Percentiles rank a stretch among this genome's conserved stretches.
These are phyloP conservation scores for Candida sp. DNA, from an alignment of 1,139 yeast species.

Conservation along the genomic window DNA sequence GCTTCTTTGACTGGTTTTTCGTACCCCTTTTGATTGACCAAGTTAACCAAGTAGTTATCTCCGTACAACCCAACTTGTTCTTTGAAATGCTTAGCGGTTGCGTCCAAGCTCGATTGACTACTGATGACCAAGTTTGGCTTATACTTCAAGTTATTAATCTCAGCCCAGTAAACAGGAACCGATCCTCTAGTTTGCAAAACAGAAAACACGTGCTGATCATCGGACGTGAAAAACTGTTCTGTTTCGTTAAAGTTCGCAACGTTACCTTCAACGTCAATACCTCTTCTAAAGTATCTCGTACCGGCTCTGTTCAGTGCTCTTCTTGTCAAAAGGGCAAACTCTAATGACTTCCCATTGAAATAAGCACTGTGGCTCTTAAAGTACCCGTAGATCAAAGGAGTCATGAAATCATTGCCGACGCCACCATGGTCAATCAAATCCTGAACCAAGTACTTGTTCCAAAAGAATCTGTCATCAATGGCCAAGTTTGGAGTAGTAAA, in stretches of 20 bases:
- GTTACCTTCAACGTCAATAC: constrained; percentile 77
- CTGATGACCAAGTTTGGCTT: constrained; percentile 82
- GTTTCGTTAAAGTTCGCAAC: constrained; percentile 98
- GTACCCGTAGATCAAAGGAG: constrained; percentile 88
- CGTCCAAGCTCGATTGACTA: constrained; percentile 50
- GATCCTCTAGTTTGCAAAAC: constrained; percentile 95
- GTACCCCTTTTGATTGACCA: constrained; percentile 92
- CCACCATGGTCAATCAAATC: constrained; percentile 53
- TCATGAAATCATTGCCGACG: constrained; percentile 53
- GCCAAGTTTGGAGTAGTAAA: constrained; percentile 22
- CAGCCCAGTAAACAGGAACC: constrained; percentile 98
- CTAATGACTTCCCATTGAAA: constrained; percentile 52
- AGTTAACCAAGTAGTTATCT: constrained; percentile 80
- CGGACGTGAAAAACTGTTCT: constrained; percentile 76
- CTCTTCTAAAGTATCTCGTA: constrained; percentile 95
- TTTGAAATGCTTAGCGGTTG: constrained; percentile 79
- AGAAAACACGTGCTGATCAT: constrained; percentile 55
- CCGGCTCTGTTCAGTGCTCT: constrained; percentile 87
- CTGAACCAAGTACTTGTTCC: constrained; percentile 77
- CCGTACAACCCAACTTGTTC: constrained; percentile 77
- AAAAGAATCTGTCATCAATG: constrained; percentile 78
- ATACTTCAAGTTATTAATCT: constrained; percentile 85
- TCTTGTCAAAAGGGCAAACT: constrained; percentile 68
- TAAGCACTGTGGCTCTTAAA: constrained; percentile 57
- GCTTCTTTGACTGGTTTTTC: constrained; percentile 89